phyloP scores from a whole-genome alignment of 371 early-diverging fungal species.

The Chytridiales sp. region DNA sequence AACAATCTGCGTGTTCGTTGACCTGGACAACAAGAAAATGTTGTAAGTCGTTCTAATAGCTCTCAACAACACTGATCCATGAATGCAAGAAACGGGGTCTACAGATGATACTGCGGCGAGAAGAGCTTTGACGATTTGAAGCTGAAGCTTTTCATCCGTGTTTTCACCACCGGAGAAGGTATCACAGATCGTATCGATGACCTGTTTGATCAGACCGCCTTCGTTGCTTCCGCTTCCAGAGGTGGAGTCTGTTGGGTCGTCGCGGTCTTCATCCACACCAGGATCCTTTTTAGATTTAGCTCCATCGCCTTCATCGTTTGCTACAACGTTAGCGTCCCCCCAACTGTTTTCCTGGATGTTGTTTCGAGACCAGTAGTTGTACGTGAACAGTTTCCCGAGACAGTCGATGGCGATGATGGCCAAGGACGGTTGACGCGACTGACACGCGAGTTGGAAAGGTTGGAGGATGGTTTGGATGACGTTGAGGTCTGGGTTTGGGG shows the following conservation, averaged over 20 bases:
- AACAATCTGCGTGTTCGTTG: slow-evolving; percentile 75
- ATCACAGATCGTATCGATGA: slow-evolving; percentile 51
- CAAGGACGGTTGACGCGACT: slow-evolving; percentile 41
- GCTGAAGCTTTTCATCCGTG: slow-evolving; percentile 72
- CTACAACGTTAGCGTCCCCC: slow-evolving; percentile 1
- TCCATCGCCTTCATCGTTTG: slow-evolving; percentile 7
- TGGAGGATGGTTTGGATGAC: slow-evolving; percentile 36
- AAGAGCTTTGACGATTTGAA: slow-evolving; percentile 81
- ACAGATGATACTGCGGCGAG: slow-evolving; percentile 76
- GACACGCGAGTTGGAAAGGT: slow-evolving; percentile 53
- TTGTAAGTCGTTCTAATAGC: slow-evolving; percentile 69
- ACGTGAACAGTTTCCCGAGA: slow-evolving; percentile 55
- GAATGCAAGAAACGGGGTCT: slow-evolving; percentile 57
- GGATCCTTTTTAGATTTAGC: background rate
- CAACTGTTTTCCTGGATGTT: slow-evolving; percentile 12
- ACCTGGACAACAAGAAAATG: slow-evolving; percentile 60
- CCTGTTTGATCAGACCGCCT: slow-evolving; percentile 39
- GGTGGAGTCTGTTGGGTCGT: background rate
- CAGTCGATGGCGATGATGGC: slow-evolving; percentile 53
- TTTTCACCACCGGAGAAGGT: slow-evolving; percentile 57
- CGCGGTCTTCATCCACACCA: no score
- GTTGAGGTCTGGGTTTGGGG: slow-evolving; percentile 27
- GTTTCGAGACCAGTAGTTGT: slow-evolving; percentile 52
- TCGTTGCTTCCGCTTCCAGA: background rate
- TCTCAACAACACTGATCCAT: slow-evolving; percentile 74